Conservation (phyloP, 2,329 filamentous ascomycete species). For the Thermothelomyces thermophilus region DNA sequence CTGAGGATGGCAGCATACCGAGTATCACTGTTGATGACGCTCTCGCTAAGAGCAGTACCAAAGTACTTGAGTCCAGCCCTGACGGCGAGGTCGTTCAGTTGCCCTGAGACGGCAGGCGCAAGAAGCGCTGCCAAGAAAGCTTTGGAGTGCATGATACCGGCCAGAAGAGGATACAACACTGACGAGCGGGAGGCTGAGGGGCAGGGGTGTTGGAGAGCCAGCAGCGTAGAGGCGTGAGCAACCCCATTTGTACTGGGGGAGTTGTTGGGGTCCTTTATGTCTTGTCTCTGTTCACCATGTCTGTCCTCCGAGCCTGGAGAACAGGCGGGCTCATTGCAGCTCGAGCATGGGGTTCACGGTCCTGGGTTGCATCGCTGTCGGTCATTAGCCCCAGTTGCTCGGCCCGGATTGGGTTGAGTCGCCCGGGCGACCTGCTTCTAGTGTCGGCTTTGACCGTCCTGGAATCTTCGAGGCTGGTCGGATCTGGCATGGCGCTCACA, state of each 20-base stretch:
- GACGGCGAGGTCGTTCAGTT: slow-evolving; percentile 48
- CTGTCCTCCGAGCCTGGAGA: not conserved
- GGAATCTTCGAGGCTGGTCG: not conserved
- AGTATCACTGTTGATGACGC: slow-evolving; percentile 42
- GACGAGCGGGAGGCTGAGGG: not conserved
- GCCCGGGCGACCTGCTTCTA: not conserved
- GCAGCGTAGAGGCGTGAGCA: no score
- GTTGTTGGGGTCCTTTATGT: not conserved
- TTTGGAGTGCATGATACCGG: slow-evolving; percentile 20
- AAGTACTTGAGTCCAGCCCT: slow-evolving; percentile 55
- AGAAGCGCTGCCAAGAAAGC: slow-evolving; percentile 22
- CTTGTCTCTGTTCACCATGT: not conserved
- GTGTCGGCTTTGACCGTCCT: not conserved
- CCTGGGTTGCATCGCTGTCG: not conserved
- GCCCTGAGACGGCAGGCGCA: slow-evolving; percentile 21
- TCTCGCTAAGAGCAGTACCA: slow-evolving; percentile 58
- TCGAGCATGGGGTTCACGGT: not conserved
- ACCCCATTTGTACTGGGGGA: not conserved
- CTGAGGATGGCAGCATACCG: slow-evolving; percentile 50
- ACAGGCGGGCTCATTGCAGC: not conserved
- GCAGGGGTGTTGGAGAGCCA: not conserved
- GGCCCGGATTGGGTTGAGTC: not conserved
- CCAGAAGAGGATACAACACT: not conserved
- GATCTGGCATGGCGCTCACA: not conserved
- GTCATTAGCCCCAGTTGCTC: not conserved